Base-by-base conservation (phyloP, 345 rosid genomes). In the Lagerstroemia speciosa region DNA sequence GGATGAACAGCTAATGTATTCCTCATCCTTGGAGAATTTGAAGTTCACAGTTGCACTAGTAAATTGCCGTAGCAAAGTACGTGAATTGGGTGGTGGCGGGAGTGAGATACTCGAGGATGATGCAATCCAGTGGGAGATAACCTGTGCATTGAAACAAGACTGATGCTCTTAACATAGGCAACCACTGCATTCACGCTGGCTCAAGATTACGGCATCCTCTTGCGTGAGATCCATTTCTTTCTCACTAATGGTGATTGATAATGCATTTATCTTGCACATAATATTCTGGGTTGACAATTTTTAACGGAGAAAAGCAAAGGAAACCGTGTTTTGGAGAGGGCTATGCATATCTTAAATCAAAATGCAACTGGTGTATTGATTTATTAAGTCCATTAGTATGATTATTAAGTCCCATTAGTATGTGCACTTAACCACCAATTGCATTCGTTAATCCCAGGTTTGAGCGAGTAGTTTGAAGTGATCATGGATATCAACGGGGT, bases 1-100 rank as follows among this genome's bases (percentile, higher is more conserved):
- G 99, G 99, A 94, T 37, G 91, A 92, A 64, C 98, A 81, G 73
- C 69, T 81, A n/a, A 86, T 89, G 84, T 92, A 89, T 72, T 96
- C 93, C 14, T 79, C 91, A 12, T 89, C 98, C 10, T 78, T 87
- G 27, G 93, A 83, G 79, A 83, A 82, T 11, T 98, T 89, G 79
- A 79, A 80, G 74, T 94, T 91, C 74, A 69, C 73, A 27, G 97
- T 92, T 77, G 86, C 91, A 31, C 73, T 94, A 61, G 96, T 88
- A 26, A 86, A 83, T 67, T 77, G 85, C 76, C 75, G 70, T 70
- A 71, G 74, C 29, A 77, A 65, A 32, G 78, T 66, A 27, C 29
- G 55, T 70, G 77, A 74, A 63, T 65, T 41, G n/a, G 36, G 53
- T 14, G 75, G 68, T 7, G 19, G 71, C 14, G 74, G 68, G 3